Evolutionary conservation across 176 grass and related monocot genomes (phyloP).

Genomic region (Raddia guianensis): DNA sequence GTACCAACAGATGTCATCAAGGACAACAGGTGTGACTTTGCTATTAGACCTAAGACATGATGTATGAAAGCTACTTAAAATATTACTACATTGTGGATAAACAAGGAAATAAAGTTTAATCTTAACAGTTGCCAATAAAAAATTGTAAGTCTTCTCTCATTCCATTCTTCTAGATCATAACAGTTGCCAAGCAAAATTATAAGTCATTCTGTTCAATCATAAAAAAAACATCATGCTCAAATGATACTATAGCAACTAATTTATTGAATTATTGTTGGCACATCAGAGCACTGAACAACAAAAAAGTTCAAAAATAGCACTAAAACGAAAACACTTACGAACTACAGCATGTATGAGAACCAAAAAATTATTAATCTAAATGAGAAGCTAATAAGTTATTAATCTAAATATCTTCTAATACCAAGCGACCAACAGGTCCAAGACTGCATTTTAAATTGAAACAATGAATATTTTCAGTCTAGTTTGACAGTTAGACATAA

Average conservation of each 20-base stretch:
- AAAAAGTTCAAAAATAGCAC: not conserved
- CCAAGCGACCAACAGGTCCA: not conserved
- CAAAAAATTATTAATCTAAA: not conserved
- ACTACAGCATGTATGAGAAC: not conserved
- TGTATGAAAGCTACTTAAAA: not conserved
- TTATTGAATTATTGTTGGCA: not conserved
- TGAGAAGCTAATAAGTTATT: not conserved
- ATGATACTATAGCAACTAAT: not conserved
- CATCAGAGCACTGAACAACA: not conserved
- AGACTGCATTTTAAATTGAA: not conserved
- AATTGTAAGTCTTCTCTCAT: not conserved
- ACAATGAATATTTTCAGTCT: not conserved
- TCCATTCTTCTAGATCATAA: not conserved
- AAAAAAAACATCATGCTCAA: not conserved
- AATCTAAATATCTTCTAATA: not conserved
- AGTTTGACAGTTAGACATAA: not conserved
- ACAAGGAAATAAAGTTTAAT: not conserved
- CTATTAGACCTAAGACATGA: not conserved
- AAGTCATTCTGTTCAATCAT: not conserved
- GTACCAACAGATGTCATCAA: not conserved
- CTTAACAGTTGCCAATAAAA: no score
- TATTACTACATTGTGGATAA: not conserved
- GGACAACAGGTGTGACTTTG: not conserved
- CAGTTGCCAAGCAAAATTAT: not conserved
- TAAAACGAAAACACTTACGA: not conserved